Evolutionary conservation across 305 asterid species (phyloP).

Genomic region (Plantago coronopus): DNA sequence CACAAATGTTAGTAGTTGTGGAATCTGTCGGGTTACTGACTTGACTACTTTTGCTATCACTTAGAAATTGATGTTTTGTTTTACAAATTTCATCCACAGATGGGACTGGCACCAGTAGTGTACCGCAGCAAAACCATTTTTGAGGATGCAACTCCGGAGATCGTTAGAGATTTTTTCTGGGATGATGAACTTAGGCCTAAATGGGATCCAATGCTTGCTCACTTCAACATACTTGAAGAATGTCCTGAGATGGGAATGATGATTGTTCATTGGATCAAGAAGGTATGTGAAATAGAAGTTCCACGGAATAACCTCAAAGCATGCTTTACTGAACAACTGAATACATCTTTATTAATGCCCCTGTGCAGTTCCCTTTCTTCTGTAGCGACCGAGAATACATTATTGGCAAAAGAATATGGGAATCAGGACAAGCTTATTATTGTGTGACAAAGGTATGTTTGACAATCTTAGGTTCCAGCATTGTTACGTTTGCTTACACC

Average conservation of each 20-base stretch:
- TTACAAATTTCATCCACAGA: constrained; percentile 37
- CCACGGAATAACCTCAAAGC: neutral
- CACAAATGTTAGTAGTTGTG: too few species aligned
- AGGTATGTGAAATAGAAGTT: constrained; percentile 46
- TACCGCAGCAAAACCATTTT: constrained; percentile 80
- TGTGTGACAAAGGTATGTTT: constrained; percentile 79
- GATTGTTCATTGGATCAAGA: constrained; percentile 89
- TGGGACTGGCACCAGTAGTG: constrained; percentile 67
- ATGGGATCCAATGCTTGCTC: constrained; percentile 93
- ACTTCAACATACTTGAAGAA: constrained; percentile 77
- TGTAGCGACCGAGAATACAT: constrained; percentile 98
- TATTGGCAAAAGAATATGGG: constrained; percentile 93
- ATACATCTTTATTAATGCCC: constrained; percentile 13
- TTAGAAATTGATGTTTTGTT: constrained; percentile 3
- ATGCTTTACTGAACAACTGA: constrained; percentile 20
- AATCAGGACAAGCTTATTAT: constrained; percentile 58
- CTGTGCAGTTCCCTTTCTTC: constrained; percentile 90
- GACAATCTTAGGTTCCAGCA: neutral
- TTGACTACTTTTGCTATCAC: constrained; percentile 4
- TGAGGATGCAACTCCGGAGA: constrained; percentile 91
- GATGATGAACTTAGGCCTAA: constrained; percentile 93
- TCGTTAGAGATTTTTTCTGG: constrained; percentile 97
- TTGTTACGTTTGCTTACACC: neutral
- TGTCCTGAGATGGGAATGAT: constrained; percentile 68
- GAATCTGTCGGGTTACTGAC: neutral